These are phyloP conservation scores for Crithidia thermophila DNA, from an alignment of 208 protist genomes.

Conservation along the genomic window DNA sequence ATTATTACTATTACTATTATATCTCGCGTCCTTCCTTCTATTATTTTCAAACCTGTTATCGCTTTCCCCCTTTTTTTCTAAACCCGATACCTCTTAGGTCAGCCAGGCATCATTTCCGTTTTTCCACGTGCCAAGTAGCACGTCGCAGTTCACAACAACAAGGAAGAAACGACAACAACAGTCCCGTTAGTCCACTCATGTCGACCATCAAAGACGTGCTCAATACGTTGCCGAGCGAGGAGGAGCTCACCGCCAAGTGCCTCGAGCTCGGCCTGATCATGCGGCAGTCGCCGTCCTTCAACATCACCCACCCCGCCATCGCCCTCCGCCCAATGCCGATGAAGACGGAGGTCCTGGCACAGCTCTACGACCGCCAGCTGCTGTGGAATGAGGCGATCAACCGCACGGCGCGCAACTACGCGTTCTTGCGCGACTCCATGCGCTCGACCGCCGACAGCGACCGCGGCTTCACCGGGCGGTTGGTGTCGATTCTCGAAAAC, in stretches of 20 bases:
- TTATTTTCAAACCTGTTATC: no score
- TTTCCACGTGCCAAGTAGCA: no score
- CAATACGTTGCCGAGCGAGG: constrained; percentile 37
- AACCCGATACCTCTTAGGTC: no score
- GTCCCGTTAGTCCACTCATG: background rate
- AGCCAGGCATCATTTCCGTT: no score
- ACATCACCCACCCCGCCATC: constrained; percentile 57
- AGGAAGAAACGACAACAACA: background rate
- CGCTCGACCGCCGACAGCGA: constrained; percentile 70
- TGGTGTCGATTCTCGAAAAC: constrained; percentile 83
- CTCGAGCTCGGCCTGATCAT: constrained; percentile 79
- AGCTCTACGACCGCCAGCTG: constrained; percentile 49
- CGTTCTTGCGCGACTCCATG: constrained; percentile 62
- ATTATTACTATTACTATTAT: no score
- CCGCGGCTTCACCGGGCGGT: constrained; percentile 77
- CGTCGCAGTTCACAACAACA: no score
- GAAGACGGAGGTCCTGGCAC: constrained; percentile 31
- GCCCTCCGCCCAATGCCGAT: constrained; percentile 68
- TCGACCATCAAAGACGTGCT: background rate
- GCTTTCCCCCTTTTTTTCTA: no score
- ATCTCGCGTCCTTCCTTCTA: no score
- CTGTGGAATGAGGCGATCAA: constrained; percentile 89
- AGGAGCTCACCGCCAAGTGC: constrained; percentile 77
- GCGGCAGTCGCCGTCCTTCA: constrained; percentile 36
- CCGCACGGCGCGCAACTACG: constrained; percentile 69